Evolutionary conservation across 2,329 filamentous ascomycete genomes (phyloP), one percentile per base, ranked within the genome.

Genomic region (Stagonosporopsis rhizophila): DNA sequence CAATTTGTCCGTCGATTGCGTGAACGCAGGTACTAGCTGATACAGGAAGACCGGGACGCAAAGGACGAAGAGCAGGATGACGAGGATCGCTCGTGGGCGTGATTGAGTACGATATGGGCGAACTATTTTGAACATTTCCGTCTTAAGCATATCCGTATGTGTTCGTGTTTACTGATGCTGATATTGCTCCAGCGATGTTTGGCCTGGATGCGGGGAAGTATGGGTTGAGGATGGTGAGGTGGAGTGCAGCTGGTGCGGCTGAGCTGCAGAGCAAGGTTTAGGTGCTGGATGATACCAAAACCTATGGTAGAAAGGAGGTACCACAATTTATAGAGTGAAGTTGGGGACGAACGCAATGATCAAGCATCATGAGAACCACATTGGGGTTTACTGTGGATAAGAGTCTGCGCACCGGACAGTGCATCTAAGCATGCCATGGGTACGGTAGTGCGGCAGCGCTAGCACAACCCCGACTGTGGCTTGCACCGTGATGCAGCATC

Each of bases 21-120:
- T 60, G 35, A 62, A 59, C 5, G 42, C 27, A 6, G 67, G 61
- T n/a, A 64, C 40, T 11, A 68, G 41, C 22, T 66, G 61, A 42
- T 65, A 68, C 42, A 64, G 28, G 35, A 67, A 59, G n/a, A 62
- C 45, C 23, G 66, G 59, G 27, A 60, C 37, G 53, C 64, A 64
- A 41, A 68, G 52, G 30, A 55, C 7, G 34, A 66, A 48, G 34
- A 67, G 55, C 9, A 64, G 34, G 48, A 48, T 37, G 37, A 58
- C 49, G 50, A 63, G n/a, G 35, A 46, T 27, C 14, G 48, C 42
- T n/a, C 52, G 44, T 42, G 19, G 25, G 44, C 47, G 52, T 28
- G 49, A 49, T 23, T 14, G 28, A 14, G 34, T 34, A 22, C 22
- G 27, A 35, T 11, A 35, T 8, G 48, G 32, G 30, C 47, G 35